phyloP scores from a whole-genome alignment of 225 moss, liverwort and hornwort species.

The Physcomitrellopsis africana region DNA sequence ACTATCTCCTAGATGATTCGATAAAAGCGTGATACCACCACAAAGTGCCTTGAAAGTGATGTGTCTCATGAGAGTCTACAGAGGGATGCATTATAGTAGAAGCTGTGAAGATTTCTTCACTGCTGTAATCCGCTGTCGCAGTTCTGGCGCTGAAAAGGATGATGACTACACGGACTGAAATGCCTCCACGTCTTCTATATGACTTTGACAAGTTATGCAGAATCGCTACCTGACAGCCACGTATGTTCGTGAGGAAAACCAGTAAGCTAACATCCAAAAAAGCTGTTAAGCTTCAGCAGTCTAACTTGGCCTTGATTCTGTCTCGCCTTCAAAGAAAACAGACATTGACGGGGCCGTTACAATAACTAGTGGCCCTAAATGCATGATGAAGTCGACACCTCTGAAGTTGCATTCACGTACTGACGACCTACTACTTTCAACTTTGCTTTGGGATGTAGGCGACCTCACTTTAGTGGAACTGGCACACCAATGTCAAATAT shows the following conservation, averaged over 20 bases:
- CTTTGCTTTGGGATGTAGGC: not conserved
- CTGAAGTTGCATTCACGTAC: not conserved
- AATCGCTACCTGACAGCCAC: not conserved
- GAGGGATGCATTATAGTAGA: too few relatives aligned
- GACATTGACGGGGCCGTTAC: slow-evolving; percentile 12
- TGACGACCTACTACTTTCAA: not conserved
- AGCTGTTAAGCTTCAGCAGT: not conserved
- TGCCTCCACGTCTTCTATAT: not conserved
- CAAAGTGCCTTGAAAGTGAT: too few relatives aligned
- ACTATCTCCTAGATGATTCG: too few relatives aligned
- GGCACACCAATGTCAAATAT: too few relatives aligned
- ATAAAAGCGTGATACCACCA: too few relatives aligned
- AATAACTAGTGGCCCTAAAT: not conserved
- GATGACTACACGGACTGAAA: too few relatives aligned
- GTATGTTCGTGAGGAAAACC: not conserved
- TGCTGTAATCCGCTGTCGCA: too few relatives aligned
- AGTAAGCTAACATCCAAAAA: not conserved
- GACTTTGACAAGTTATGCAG: not conserved
- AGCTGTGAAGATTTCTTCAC: too few relatives aligned
- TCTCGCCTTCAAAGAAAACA: not conserved
- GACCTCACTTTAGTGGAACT: not conserved
- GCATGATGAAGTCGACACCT: not conserved
- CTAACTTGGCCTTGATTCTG: not conserved
- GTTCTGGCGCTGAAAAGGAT: too few relatives aligned
- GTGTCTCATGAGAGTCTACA: too few relatives aligned